phyloP scores from a whole-genome alignment of 2,329 filamentous ascomycete genomes.

The Arthrobotrys sinensis region DNA sequence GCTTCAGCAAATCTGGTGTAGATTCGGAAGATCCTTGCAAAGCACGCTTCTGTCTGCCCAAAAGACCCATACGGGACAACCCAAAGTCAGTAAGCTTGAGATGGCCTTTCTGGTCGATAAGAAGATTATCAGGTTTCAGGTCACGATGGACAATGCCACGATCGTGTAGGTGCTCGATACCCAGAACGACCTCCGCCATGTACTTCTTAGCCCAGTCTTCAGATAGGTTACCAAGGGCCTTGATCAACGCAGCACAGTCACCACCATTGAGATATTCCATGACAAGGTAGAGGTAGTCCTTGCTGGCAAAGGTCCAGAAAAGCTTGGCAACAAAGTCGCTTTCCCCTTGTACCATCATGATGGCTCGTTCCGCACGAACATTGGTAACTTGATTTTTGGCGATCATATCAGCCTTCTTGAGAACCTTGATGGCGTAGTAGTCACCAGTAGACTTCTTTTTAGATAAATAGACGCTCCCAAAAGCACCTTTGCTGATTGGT shows the following conservation, averaged over 20 bases:
- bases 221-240: slow-evolving; percentile 88
- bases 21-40: slow-evolving; percentile 83
- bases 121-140: slow-evolving; percentile 94
- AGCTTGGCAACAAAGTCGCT: slow-evolving; percentile 99
- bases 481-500: slow-evolving; percentile 98
- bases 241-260: slow-evolving; percentile 96
- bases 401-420: slow-evolving; percentile 99
- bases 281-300: slow-evolving; percentile 97
- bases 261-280: slow-evolving; percentile 99
- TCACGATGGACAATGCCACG: slow-evolving; percentile 97
- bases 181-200: slow-evolving; percentile 94
- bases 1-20: slow-evolving; percentile 92
- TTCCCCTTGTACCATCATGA: slow-evolving; percentile 99
- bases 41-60: slow-evolving; percentile 95
- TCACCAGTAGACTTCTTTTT: slow-evolving; percentile 99
- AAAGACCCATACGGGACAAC: slow-evolving; percentile 94
- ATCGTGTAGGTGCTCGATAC: slow-evolving; percentile 94
- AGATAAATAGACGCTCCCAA: slow-evolving; percentile 96
- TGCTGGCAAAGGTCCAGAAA: slow-evolving; percentile 99
- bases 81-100: slow-evolving; percentile 98
- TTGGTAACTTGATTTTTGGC: slow-evolving; percentile 99
- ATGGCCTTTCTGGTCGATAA: slow-evolving; percentile 97
- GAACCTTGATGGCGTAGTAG: slow-evolving; percentile 97
- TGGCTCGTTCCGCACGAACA: slow-evolving; percentile 96
- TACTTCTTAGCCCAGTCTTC: slow-evolving; percentile 99